Evolutionary conservation across 2,329 filamentous ascomycete species (phyloP).

Genomic region (Mycosphaerella sp.): DNA sequence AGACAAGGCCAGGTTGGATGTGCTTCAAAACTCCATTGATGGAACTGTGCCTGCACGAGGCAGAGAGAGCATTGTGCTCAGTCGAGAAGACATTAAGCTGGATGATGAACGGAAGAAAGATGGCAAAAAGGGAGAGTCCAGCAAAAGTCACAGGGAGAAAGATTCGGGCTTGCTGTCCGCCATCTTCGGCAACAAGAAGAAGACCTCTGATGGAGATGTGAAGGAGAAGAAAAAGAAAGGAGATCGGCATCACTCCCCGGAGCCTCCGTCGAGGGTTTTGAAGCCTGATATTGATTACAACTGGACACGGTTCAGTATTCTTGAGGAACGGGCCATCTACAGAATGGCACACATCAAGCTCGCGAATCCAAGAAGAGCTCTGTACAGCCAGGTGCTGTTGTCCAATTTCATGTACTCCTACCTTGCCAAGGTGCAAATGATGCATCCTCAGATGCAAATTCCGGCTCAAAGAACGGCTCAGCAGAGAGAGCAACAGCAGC

Average conservation of each 20-base stretch:
- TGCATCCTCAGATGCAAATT: conserved; percentile 93
- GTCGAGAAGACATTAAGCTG: conserved; percentile 68
- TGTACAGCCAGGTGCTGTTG: conserved; percentile 90
- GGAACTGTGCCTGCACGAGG: conserved; percentile 44
- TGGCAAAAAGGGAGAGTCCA: conserved; percentile 60
- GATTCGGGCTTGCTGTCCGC: conserved; percentile 74
- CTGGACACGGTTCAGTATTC: conserved; percentile 89
- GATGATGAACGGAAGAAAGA: conserved; percentile 81
- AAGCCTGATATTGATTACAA: conserved; percentile 89
- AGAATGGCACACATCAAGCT: conserved; percentile 98
- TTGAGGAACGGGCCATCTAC: conserved; percentile 96
- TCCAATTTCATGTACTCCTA: conserved; percentile 99
- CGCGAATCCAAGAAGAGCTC: conserved; percentile 85
- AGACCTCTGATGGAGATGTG: conserved; percentile 57
- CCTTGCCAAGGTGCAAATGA: conserved; percentile 94
- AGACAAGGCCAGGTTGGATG: conserved; percentile 76
- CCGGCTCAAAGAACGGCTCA: conserved; percentile 57
- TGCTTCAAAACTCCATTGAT: conserved; percentile 83
- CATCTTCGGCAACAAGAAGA: conserved; percentile 82
- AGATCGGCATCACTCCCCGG: conserved; percentile 61
- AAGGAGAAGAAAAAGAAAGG: conserved; percentile 63
- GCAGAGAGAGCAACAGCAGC: conserved; percentile 22
- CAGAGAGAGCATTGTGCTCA: conserved; percentile 76
- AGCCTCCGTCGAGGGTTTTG: conserved; percentile 64
- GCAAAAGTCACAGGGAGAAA: conserved; percentile 79